Evolutionary conservation across 2,329 filamentous ascomycete species (phyloP), one percentile per base, ranked within the genome.

Genomic region (Remersonia thermophila): DNA sequence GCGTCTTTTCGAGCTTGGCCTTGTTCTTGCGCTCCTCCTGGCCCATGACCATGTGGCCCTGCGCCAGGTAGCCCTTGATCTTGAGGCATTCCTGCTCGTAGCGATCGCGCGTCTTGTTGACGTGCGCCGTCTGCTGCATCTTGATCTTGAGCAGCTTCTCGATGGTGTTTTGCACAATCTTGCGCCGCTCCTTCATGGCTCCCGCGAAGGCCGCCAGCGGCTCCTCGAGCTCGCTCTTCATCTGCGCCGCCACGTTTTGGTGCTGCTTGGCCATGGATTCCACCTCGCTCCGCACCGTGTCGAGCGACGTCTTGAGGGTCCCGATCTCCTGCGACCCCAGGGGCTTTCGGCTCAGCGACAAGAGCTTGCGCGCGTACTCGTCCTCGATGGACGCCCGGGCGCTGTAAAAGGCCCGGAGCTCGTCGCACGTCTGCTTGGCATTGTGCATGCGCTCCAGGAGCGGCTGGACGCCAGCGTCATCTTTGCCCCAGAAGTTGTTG

Each of bases 21-120:
- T 98, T 98, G 60, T 98, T 98, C 63, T 94, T 95, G 18, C 91
- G 77, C 64, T 98, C 91, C 57, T 98, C 91, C 51, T 98, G 91
- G 11, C 91, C 91, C 91, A 98, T 98, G 39, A 98, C 91, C 91
- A 98, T 98, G 57, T 98, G 93, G 8, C 91, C 91, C 60, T 98
- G 91, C 3, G 93, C 91, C 4, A 98, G 74, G 54, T 98, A 98
- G 27, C 91, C 91, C 61, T 98, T 98, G 58, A 98, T 96, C 57
- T 94, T 91, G 30, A 98, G 69, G 55, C 89, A 96, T 50, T 98
- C 93, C 59, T 98, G 89, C 60, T 98, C 91, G 56, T 93, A 98
- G 33, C 81, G 80, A 60, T 98, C 91, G 47, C 91, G 75, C 12
- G 87, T 83, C 81, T 98, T 98, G 63, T 95, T 96, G 33, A 96